Base-by-base conservation (phyloP, 352 stramenopile genomes). In the Phytophthora cactorum region DNA sequence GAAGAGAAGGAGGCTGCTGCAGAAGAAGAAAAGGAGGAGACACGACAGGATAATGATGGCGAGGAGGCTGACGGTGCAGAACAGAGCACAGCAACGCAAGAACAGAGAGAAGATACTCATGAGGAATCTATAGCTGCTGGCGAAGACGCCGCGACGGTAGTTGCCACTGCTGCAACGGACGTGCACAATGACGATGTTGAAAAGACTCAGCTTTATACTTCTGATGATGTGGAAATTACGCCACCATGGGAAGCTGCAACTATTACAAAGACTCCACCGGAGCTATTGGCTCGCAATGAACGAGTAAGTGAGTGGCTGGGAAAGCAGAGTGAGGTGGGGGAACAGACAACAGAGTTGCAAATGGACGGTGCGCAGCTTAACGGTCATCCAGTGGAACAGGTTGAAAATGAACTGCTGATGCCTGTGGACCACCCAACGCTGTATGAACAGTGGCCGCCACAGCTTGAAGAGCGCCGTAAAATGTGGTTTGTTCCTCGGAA, bases 391-490 rank as follows among this genome's bases (percentile, higher is more conserved):
- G 47, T 31, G 4, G 43, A 43, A 44, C 49, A 64, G 49, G 7
- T 58, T 52, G 39, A 68, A 9, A 43, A 25, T 7, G 52, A 64
- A 22, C 6, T 14, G n/a, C 22, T 4, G 10, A 32, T 66, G 9
- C 7, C 11, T 50, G 31, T 66, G 14, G 57, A 76, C 52, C 43
- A 69, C 32, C 14, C 54, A 6, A 58, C 11, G 31, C 12, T 92
- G 7, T 82, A 77, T 39, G 46, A 73, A 1, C 69, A 74, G 4
- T 92, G 84, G 84, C 84, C 84, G 14, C 53, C 43, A 1, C 70
- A 79, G 11, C 77, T 92, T 1, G 63, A 77, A 39, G 74, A 84
- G 45, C 78, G 84, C 22, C 68, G 79, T 44, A 69, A 63, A 22
- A 59, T 74, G 29, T 90, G 62, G 79, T 87, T 77, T 65, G 49